Percentiles rank a stretch among this genome's conserved stretches.
Conservation (phyloP, 164 flowering plant genomes). For the Magnolia officinalis region DNA sequence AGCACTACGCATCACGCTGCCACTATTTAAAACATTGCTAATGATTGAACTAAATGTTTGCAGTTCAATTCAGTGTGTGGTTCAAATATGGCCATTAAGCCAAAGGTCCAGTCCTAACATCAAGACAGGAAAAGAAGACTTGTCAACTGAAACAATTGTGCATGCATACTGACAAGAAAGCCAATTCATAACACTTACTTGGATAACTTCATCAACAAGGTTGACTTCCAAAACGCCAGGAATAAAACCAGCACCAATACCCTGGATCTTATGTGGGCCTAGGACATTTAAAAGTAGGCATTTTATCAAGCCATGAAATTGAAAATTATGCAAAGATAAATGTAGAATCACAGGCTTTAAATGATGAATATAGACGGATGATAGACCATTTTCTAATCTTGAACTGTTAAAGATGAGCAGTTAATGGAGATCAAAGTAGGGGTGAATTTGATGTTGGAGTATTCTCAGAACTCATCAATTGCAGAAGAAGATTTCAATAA, state of each 20-base stretch:
- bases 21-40: too few relatives aligned
- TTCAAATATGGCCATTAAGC: background rate
- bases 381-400: background rate
- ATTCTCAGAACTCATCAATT: too few relatives aligned
- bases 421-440: too few relatives aligned
- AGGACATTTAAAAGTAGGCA: background rate
- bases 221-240: constrained; percentile 49
- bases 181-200: constrained; percentile 20
- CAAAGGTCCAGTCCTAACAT: background rate
- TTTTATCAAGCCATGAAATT: background rate
- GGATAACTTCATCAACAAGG: constrained; percentile 36
- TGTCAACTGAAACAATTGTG: background rate
- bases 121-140: too few relatives aligned
- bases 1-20: too few relatives aligned
- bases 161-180: background rate
- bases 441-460: too few relatives aligned
- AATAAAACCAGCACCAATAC: constrained; percentile 74
- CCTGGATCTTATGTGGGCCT: constrained; percentile 75
- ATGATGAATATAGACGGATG: background rate
- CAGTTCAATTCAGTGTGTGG: background rate
- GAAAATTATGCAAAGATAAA: background rate
- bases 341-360: background rate
- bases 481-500: too few relatives aligned
- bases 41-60: background rate
- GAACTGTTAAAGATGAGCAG: background rate